Percentiles rank a stretch among this genome's conserved stretches.
These are phyloP conservation scores for Didymella exigua DNA, from an alignment of 2,329 filamentous ascomycete genomes.

Conservation along the genomic window DNA sequence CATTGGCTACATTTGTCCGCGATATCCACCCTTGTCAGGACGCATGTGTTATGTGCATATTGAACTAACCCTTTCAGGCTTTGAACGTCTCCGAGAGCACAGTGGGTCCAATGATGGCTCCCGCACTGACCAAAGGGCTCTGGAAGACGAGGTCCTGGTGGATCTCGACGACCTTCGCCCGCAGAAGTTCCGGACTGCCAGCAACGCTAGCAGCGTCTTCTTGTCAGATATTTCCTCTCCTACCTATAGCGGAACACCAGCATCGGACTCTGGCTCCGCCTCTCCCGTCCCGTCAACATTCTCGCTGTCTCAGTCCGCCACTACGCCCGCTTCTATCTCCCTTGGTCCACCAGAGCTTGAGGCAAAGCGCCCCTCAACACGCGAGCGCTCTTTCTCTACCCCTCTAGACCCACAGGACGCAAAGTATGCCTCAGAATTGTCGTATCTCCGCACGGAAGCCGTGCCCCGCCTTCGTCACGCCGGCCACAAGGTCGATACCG, in stretches of 20 bases:
- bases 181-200: conserved; percentile 33
- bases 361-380: conserved; percentile 22
- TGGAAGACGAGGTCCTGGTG: conserved; percentile 30
- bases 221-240: conserved; percentile 35
- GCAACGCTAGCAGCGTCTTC: conserved; percentile 40
- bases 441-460: conserved; percentile 48
- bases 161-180: conserved; percentile 35
- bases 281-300: conserved; percentile 32
- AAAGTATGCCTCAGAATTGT: conserved; percentile 45
- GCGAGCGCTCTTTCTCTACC: conserved; percentile 42
- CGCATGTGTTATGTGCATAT: conserved; percentile 8
- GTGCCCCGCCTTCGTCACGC: conserved; percentile 52
- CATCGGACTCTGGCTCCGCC: conserved; percentile 32
- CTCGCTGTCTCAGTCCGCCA: conserved; percentile 29
- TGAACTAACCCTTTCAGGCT: conserved; percentile 31
- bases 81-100: conserved; percentile 40
- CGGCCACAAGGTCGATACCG: conserved; percentile 42
- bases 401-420: conserved; percentile 44
- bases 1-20: conserved; percentile 13
- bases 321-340: conserved; percentile 39
- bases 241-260: conserved; percentile 29
- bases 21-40: conserved; percentile 12
- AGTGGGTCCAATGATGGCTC: conserved; percentile 20
- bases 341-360: conserved; percentile 30
- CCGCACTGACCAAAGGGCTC: conserved; percentile 23